Evolutionary conservation across 257 asterid species (phyloP), one percentile per base, ranked within the genome.

Genomic region (Cynanchum wilfordii): DNA sequence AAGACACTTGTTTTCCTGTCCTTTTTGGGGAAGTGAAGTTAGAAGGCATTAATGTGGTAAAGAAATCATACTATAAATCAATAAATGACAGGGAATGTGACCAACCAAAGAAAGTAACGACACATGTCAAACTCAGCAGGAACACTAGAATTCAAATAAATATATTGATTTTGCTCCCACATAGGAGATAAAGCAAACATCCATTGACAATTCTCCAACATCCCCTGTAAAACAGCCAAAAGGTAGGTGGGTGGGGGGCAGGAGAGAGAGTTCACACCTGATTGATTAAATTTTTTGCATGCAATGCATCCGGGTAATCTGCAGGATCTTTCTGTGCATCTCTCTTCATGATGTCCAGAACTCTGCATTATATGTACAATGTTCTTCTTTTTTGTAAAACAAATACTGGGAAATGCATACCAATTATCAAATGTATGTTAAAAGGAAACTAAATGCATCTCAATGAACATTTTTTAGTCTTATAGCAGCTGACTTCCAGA

Each of bases 261-360:
- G 27, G 6, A n/a, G 57, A 51, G 77, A 69, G 67, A 75, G 30
- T 73, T 47, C 52, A 66, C 47, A 95, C 99, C 97, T 91, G 97
- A 83, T 85, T 75, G 69, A 91, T 75, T 77, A 94, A 85, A 81
- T 72, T 69, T 78, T 88, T 89, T 59, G 98, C 98, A 66, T 65
- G 91, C 79, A 85, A 73, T 27, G 97, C 97, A 20, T 95, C 97
- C 7, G 96, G 88, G 78, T 72, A 87, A 80, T 64, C 82, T 71
- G 71, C 85, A 81, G 99, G 99, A 87, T 95, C 99, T 85, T 83
- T 85, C 81, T 83, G 85, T 47, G 96, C 97, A 78, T 95, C 97
- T 75, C 81, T 84, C 83, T 85, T 92, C 97, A 95, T 94, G 80
- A 89, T 90, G 73, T 84, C 90, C 81, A 84, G 86, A 86, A 94